Percentiles rank a stretch among this genome's conserved stretches.
Conservation (phyloP, 192 early-diverging fungal species). For the Podila horticola region DNA sequence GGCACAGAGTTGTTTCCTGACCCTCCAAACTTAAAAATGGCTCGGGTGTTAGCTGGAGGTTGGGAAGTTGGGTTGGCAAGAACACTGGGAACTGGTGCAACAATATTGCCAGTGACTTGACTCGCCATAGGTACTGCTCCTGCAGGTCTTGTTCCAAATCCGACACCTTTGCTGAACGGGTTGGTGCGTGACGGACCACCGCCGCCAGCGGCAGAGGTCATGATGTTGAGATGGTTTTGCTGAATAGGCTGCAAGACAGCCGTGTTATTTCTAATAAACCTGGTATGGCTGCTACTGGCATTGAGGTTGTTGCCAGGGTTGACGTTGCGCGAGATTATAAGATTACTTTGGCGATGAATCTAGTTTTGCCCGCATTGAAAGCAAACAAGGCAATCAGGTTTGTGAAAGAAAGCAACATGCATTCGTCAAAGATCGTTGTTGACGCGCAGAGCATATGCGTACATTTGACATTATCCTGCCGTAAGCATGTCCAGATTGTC, state of each 20-base stretch:
- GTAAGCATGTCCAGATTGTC: neutral
- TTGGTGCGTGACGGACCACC: neutral
- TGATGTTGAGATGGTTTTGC: neutral
- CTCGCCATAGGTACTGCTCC: neutral
- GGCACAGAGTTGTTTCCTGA: neutral
- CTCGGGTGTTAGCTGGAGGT: neutral
- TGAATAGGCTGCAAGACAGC: neutral
- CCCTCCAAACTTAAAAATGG: neutral
- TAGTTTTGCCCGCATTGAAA: neutral
- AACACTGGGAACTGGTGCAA: neutral
- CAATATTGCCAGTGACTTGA: neutral
- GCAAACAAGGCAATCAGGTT: neutral
- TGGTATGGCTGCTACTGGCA: neutral
- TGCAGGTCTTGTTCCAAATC: neutral
- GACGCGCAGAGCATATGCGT: neutral
- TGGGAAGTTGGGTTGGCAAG: neutral
- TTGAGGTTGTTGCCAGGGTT: neutral
- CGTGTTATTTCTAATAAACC: neutral
- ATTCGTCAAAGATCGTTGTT: neutral
- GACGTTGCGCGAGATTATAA: neutral
- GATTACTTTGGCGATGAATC: neutral
- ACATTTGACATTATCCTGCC: neutral
- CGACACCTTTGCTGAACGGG: neutral
- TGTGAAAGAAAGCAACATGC: neutral
- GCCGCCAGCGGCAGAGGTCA: neutral